These are phyloP conservation scores for Alnus rubra DNA, from an alignment of 306 rosid species.

Conservation along the genomic window DNA sequence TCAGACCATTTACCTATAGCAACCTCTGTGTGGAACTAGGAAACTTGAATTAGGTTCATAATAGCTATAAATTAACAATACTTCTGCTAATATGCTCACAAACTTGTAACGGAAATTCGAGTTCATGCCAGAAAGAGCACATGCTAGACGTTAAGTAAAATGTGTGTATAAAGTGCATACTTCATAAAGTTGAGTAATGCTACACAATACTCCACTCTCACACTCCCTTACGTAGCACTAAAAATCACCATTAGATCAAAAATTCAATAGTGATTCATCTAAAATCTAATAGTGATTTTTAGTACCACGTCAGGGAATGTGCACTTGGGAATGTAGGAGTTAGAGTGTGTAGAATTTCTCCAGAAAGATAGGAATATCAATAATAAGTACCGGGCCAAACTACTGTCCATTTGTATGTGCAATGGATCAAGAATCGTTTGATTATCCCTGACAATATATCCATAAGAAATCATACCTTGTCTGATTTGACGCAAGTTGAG, in stretches of 20 bases:
- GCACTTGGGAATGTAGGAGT: too few species aligned
- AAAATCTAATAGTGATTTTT: too few species aligned
- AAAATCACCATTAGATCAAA: too few species aligned
- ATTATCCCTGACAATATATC: neutral
- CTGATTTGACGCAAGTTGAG: conserved; percentile 1
- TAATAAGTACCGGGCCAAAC: neutral
- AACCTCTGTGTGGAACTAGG: neutral
- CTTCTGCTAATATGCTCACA: neutral
- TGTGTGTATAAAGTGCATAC: neutral
- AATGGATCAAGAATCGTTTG: neutral
- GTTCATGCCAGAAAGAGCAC: neutral
- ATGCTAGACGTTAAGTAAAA: neutral
- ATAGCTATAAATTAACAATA: neutral
- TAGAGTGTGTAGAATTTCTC: neutral
- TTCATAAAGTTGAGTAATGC: too few species aligned
- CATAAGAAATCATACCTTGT: neutral
- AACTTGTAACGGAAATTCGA: neutral
- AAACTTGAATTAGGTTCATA: neutral
- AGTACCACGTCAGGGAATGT: too few species aligned
- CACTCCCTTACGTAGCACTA: too few species aligned
- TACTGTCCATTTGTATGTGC: neutral
- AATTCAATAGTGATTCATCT: too few species aligned
- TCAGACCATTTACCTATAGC: too few species aligned
- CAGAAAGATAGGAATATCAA: neutral
- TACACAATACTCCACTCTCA: too few species aligned